A percentile compares a stretch with the other conserved stretches of the same genome.
Conservation (phyloP, 371 early-diverging fungal genomes). For the Mucor saturninus region DNA sequence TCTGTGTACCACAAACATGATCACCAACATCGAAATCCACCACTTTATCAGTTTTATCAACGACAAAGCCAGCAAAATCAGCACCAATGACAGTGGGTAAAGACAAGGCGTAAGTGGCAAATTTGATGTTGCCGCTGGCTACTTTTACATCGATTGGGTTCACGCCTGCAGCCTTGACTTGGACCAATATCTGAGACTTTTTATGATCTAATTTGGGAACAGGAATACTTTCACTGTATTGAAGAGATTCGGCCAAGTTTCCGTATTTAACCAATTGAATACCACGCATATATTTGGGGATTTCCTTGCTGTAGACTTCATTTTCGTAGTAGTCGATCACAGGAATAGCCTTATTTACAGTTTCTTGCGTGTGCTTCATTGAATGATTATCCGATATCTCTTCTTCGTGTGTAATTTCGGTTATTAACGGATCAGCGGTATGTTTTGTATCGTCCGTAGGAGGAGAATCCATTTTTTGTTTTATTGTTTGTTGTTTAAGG, state of each 20-base stretch:
- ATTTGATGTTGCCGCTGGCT: conserved; percentile 27
- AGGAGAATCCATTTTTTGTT: too few relatives aligned
- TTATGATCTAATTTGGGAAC: conserved; percentile 24
- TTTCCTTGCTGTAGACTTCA: background rate
- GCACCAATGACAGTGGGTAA: conserved; percentile 41
- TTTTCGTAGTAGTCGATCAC: too few relatives aligned
- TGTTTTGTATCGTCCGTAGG: too few relatives aligned
- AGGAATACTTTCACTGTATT: conserved; percentile 21
- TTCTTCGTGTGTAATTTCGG: too few relatives aligned
- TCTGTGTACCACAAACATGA: conserved; percentile 50
- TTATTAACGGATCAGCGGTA: too few relatives aligned
- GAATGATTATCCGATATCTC: too few relatives aligned
- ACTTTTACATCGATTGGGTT: conserved; percentile 67
- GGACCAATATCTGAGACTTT: conserved; percentile 48
- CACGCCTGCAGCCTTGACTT: conserved; percentile 56
- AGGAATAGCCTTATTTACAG: too few relatives aligned
- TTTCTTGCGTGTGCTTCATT: too few relatives aligned
- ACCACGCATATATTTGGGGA: conserved; percentile 34
- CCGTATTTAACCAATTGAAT: conserved; percentile 39
- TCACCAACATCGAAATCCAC: conserved; percentile 45
- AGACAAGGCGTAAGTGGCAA: background rate
- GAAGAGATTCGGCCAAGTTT: conserved; percentile 25
- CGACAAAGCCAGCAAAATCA: conserved; percentile 52
- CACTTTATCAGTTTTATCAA: conserved; percentile 37
- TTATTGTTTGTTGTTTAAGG: too few relatives aligned